Evolutionary conservation across 192 early-diverging fungal genomes (phyloP).

Genomic region (Coemansia asiatica): DNA sequence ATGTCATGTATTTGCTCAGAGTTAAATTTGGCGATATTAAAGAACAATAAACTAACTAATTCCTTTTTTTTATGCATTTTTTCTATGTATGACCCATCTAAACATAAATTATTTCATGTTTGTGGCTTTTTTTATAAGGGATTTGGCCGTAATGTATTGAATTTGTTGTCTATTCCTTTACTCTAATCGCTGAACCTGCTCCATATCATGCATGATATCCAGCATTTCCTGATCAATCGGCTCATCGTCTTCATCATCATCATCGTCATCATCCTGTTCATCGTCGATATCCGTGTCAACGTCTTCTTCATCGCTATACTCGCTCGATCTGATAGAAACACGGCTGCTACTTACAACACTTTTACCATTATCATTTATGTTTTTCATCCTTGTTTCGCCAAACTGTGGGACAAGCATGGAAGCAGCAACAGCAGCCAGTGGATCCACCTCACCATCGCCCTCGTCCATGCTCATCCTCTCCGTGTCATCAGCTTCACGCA

Average conservation of each 20-base stretch:
- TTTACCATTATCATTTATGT: neutral
- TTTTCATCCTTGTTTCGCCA: neutral
- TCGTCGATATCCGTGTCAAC: conserved; percentile 13
- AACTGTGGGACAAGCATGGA: conserved; percentile 6
- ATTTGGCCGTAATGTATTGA: no score
- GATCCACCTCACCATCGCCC: conserved; percentile 4
- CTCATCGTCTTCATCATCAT: conserved; percentile 28
- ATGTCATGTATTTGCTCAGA: no score
- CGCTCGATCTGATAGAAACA: neutral
- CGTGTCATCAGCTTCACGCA: conserved; percentile 3
- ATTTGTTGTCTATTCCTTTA: no score
- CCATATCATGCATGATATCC: conserved; percentile 53
- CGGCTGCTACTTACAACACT: neutral
- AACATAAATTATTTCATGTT: no score
- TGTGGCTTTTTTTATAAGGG: no score
- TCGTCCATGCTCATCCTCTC: neutral
- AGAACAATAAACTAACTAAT: no score
- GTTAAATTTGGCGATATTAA: no score
- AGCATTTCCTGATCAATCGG: conserved; percentile 42
- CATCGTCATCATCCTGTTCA: conserved; percentile 8
- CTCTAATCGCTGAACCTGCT: conserved; percentile 32
- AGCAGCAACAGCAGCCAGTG: conserved; percentile 1
- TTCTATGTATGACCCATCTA: no score
- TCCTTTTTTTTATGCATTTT: no score
- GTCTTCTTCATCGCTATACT: conserved; percentile 14